Base-by-base conservation (phyloP, 441 rosid species). In the Francoa sonchifolia region DNA sequence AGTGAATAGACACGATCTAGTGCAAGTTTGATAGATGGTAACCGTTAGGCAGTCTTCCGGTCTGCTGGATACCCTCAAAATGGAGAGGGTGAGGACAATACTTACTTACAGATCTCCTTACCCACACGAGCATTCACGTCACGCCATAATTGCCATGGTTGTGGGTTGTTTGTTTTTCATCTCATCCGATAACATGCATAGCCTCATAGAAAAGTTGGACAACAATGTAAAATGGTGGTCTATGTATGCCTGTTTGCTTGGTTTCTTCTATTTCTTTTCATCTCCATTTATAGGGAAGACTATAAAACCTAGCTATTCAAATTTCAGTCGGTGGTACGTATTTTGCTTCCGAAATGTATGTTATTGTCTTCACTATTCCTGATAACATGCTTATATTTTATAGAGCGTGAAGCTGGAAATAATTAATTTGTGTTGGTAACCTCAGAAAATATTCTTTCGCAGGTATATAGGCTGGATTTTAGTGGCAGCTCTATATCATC, bases 401-500 rank as follows among this genome's bases (percentile, higher is more conserved):
- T 36, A 29, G 26, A 9, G 22, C n/a, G 16, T 3, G 34, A 18
- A 33, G n/a, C 15, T 20, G 39, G 48, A 34, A 34, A 45, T 22
- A 13, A 19, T 39, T 30, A 18, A 15, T 25, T 6, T 31, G 37
- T 39, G 33, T 14, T 19, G 25, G 28, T 51, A 35, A 46, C 33
- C 19, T 44, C 29, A 7, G 47, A 43, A 30, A 21, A 31, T 47
- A 27, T 38, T 4, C 19, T 55, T 52, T 13, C 58, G 64, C 65
- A 90, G 98, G 98, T 90, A 90, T 65, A 78, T 86, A 42, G 88
- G 77, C 41, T 90, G 99, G 99, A 86, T 90, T 76, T 80, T 82
- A 63, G 77, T 90, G 59, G 99, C 99, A 28, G 93, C 99, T 63
- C 26, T 90, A 64, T 90, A 90, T 63, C 99, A 90, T 67, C 95